Evolutionary conservation across 208 protist genomes (phyloP).

Genomic region (Trypanosoma congolense): DNA sequence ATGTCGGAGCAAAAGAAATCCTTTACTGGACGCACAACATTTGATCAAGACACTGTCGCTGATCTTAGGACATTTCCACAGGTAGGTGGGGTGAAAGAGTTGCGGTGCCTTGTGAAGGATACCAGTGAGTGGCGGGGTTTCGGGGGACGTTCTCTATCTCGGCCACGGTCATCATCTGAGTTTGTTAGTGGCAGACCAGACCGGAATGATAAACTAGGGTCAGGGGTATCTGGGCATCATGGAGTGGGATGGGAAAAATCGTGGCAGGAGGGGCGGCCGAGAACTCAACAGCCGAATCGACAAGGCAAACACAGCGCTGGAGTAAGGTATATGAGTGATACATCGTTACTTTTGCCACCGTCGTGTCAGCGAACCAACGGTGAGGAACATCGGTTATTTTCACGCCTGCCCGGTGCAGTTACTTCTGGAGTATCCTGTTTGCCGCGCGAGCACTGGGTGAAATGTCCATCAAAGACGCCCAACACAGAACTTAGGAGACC

Average conservation of each 20-base stretch:
- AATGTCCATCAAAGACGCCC: background rate
- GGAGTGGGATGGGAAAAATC: no score
- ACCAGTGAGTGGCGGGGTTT: background rate
- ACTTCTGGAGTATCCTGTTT: background rate
- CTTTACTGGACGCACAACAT: slow-evolving; percentile 3
- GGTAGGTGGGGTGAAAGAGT: slow-evolving; percentile 5
- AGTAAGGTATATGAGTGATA: background rate
- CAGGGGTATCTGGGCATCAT: no score
- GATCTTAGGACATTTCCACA: slow-evolving; percentile 8
- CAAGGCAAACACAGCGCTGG: background rate
- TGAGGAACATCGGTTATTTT: background rate
- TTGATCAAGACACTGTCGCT: slow-evolving; percentile 5
- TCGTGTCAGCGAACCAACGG: background rate
- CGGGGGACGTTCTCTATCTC: background rate
- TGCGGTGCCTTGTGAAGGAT: background rate
- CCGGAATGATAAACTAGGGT: no score
- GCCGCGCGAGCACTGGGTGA: background rate
- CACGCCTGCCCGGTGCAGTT: background rate
- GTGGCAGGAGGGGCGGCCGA: background rate
- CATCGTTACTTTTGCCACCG: background rate
- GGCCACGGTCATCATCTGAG: background rate
- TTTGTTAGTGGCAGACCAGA: background rate
- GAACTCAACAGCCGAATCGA: background rate
- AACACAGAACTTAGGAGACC: background rate
- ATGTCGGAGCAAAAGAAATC: background rate